Conservation (phyloP, 106 monocot genomes). For the Agapanthus africanus region DNA sequence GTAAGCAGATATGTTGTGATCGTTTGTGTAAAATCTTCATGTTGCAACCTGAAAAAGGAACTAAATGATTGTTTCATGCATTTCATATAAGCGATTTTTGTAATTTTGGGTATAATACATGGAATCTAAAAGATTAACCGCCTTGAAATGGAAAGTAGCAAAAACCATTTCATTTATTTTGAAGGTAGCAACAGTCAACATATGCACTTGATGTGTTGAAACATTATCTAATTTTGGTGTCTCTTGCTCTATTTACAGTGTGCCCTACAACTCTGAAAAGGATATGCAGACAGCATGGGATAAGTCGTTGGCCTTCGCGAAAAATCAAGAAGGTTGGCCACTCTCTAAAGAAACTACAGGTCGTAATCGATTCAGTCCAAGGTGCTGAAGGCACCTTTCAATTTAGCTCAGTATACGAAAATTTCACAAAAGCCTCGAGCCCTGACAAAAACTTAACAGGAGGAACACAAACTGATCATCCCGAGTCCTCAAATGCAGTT, state of each 20-base stretch:
- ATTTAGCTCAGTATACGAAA: constrained; percentile 48
- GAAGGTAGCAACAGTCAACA: background rate
- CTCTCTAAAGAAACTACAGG: constrained; percentile 69
- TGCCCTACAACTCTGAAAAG: constrained; percentile 85
- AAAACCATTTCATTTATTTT: background rate
- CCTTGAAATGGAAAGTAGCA: background rate
- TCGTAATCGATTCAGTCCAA: constrained; percentile 69
- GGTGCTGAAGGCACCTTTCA: constrained; percentile 51
- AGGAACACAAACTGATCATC: constrained; percentile 11
- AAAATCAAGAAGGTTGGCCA: constrained; percentile 81
- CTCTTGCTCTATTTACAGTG: constrained; percentile 9
- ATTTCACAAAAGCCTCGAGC: constrained; percentile 30
- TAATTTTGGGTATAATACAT: background rate
- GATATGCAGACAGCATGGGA: constrained; percentile 81
- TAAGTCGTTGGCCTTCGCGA: constrained; percentile 73
- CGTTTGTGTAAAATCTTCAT: too few species aligned
- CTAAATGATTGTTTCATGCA: too few species aligned
- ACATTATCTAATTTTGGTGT: background rate
- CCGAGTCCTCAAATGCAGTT: constrained; percentile 16
- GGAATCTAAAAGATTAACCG: background rate
- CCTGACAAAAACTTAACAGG: constrained; percentile 2
- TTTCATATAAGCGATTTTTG: too few species aligned
- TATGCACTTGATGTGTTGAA: background rate
- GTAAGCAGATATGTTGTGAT: too few species aligned
- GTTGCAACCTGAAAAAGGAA: too few species aligned